phyloP scores from a whole-genome alignment of 306 rosid species.

The Begonia masoniana region DNA sequence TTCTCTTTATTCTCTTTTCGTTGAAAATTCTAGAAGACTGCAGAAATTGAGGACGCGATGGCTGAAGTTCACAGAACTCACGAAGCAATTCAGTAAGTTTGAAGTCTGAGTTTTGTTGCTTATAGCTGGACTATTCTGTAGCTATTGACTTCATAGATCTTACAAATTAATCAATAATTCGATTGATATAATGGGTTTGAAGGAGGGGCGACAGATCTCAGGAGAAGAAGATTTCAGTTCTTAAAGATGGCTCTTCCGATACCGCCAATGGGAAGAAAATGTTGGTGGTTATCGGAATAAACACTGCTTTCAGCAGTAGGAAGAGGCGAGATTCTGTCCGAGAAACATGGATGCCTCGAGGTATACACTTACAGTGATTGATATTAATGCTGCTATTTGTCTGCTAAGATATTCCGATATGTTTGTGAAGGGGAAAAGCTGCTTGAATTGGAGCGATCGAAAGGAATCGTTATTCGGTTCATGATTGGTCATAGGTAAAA shows the following conservation, averaged over 20 bases:
- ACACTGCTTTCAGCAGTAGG: constrained; percentile 97
- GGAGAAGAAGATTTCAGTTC: constrained; percentile 75
- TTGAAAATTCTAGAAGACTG: constrained; percentile 31
- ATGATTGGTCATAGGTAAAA: constrained; percentile 94
- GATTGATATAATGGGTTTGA: constrained; percentile 12
- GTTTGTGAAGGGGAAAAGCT: constrained; percentile 63
- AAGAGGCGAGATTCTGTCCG: constrained; percentile 93
- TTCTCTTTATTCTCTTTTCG: background rate
- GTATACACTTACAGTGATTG: constrained; percentile 13
- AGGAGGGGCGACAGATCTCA: constrained; percentile 51
- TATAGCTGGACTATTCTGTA: constrained; percentile 5
- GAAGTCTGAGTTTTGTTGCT: constrained; percentile 6
- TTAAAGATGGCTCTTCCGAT: constrained; percentile 35
- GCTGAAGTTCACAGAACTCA: constrained; percentile 60
- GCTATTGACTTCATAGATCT: too few relatives aligned
- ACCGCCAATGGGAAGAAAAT: constrained; percentile 45
- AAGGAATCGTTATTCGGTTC: constrained; percentile 89
- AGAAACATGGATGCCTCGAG: constrained; percentile 99
- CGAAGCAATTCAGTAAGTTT: constrained; percentile 85
- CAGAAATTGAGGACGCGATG: constrained; percentile 36
- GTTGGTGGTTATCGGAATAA: constrained; percentile 83
- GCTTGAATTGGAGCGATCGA: constrained; percentile 78
- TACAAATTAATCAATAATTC: background rate
- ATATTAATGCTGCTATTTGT: constrained; percentile 2
- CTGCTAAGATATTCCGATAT: constrained; percentile 13